A percentile compares a stretch with the other conserved stretches of the same genome.
Evolutionary conservation across 2,329 filamentous ascomycete genomes (phyloP).

Genomic region (Sclerotinia nivalis): DNA sequence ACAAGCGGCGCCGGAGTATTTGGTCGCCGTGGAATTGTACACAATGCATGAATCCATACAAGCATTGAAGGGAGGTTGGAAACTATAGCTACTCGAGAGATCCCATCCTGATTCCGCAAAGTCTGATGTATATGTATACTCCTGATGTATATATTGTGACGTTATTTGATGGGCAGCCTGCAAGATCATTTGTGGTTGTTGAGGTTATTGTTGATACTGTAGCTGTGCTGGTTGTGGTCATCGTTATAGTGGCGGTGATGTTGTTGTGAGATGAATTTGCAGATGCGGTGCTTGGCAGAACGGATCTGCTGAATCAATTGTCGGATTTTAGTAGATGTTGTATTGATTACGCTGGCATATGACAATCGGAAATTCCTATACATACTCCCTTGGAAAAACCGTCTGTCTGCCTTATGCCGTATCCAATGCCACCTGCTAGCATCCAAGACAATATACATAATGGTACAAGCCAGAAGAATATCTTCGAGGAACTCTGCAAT

Average conservation of each 20-base stretch:
- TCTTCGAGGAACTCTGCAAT: too few species aligned
- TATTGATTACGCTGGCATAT: neutral
- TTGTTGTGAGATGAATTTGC: neutral
- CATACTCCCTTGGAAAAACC: neutral
- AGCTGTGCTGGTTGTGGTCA: neutral
- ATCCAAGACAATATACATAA: too few species aligned
- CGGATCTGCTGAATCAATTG: neutral
- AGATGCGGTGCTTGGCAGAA: neutral
- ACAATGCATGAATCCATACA: slow-evolving; percentile 7
- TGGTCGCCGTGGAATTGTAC: neutral
- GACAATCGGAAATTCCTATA: neutral
- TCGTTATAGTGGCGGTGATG: neutral
- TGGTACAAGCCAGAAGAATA: too few species aligned
- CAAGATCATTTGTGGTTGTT: neutral
- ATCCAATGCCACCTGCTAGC: neutral
- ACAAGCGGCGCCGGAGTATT: neutral
- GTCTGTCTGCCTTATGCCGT: neutral
- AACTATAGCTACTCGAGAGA: neutral
- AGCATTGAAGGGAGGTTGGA: neutral
- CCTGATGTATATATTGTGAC: neutral
- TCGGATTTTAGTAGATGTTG: neutral
- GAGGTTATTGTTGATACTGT: neutral
- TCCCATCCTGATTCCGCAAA: neutral
- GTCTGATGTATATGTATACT: neutral
- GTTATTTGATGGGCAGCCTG: slow-evolving; percentile 1